Conservation (phyloP, 2,329 filamentous ascomycete genomes). For the Ophiostoma populinum region DNA sequence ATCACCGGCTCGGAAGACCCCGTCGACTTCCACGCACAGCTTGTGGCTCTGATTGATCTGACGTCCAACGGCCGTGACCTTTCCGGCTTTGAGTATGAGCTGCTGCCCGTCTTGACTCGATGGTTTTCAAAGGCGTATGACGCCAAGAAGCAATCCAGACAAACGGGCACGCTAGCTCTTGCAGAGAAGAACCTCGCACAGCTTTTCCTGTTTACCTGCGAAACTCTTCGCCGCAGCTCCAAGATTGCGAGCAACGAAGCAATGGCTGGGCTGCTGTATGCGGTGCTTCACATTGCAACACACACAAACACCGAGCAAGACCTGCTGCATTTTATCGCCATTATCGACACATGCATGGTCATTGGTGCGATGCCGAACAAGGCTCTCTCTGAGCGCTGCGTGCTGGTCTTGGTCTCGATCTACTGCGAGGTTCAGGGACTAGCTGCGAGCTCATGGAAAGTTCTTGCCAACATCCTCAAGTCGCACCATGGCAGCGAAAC, state of each 20-base stretch:
- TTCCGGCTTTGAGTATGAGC: constrained; percentile 49
- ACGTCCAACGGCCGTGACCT: constrained; percentile 44
- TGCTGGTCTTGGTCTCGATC: constrained; percentile 56
- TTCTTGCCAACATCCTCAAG: constrained; percentile 50
- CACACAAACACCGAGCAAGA: constrained; percentile 48
- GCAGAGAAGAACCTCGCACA: constrained; percentile 46
- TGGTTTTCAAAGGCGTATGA: constrained; percentile 43
- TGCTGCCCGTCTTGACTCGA: constrained; percentile 41
- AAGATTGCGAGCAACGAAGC: constrained; percentile 47
- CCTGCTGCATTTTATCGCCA: constrained; percentile 46
- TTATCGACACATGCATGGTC: constrained; percentile 54
- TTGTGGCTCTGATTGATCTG: constrained; percentile 44
- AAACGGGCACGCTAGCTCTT: constrained; percentile 22
- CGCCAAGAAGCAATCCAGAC: constrained; percentile 21
- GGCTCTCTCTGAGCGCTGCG: constrained; percentile 45
- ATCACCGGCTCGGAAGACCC: constrained; percentile 36
- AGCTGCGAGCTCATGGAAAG: constrained; percentile 50
- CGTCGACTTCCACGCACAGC: constrained; percentile 49
- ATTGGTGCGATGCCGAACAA: constrained; percentile 50
- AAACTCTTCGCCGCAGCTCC: constrained; percentile 61
- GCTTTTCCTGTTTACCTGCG: constrained; percentile 47
- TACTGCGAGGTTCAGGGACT: constrained; percentile 46
- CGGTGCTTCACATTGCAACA: constrained; percentile 48
- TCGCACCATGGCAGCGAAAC: constrained; percentile 59
- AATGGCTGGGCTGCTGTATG: constrained; percentile 42